phyloP scores from a whole-genome alignment of 192 early-diverging fungal genomes.

The Coemansia sp. region DNA sequence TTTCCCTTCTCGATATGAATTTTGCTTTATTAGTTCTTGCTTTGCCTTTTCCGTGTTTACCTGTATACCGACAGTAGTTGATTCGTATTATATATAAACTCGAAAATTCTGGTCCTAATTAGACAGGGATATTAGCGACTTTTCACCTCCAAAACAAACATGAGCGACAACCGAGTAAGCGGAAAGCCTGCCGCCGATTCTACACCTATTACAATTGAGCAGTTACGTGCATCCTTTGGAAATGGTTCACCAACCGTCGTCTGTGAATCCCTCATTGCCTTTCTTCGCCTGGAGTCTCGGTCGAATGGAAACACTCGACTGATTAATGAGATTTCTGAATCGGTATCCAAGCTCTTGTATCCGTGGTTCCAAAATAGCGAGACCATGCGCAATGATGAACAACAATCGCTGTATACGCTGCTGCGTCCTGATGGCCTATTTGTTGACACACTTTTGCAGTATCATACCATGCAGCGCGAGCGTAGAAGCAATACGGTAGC shows the following conservation, averaged over 20 bases:
- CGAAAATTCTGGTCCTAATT: background rate
- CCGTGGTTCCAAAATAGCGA: slow-evolving; percentile 45
- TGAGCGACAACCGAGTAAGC: background rate
- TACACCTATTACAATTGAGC: slow-evolving; percentile 30
- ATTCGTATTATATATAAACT: background rate
- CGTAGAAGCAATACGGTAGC: background rate
- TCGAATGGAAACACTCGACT: slow-evolving; percentile 33
- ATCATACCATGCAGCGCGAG: slow-evolving; percentile 41
- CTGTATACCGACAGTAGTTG: no score
- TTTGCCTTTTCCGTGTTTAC: no score
- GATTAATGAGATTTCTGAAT: slow-evolving; percentile 35
- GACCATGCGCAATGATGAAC: slow-evolving; percentile 31
- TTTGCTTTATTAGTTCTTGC: no score
- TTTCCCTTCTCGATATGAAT: no score
- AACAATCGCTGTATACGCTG: slow-evolving; percentile 30
- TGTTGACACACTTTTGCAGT: slow-evolving; percentile 45
- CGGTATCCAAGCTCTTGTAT: slow-evolving; percentile 26
- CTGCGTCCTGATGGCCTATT: slow-evolving; percentile 37
- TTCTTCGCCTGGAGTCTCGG: slow-evolving; percentile 29
- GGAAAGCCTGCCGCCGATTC: slow-evolving; percentile 1
- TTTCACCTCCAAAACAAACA: background rate
- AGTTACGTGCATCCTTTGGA: slow-evolving; percentile 35
- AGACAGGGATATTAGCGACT: no score
- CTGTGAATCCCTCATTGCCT: slow-evolving; percentile 25
- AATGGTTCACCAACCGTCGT: slow-evolving; percentile 32